phyloP scores from a whole-genome alignment of 306 rosid species.

The Medicago lupulina region DNA sequence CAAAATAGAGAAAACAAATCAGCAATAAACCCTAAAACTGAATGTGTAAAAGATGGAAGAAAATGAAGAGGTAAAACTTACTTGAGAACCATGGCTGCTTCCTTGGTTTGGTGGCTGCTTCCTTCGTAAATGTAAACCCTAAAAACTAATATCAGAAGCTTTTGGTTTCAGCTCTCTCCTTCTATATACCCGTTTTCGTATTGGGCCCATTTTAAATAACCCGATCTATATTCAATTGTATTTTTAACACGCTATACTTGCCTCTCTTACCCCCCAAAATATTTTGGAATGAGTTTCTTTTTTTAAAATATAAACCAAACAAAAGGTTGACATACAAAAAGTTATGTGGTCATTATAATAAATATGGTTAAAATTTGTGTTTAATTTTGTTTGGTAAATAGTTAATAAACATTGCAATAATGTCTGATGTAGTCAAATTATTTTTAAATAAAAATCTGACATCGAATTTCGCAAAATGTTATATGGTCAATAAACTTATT shows the following conservation, averaged over 20 bases:
- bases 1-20: not conserved
- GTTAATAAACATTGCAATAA: too few species aligned
- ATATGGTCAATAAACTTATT: too few species aligned
- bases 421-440: too few species aligned
- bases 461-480: too few species aligned
- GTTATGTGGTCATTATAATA: too few species aligned
- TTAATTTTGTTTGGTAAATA: too few species aligned
- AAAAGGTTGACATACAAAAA: too few species aligned
- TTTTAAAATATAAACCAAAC: too few species aligned
- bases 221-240: not conserved
- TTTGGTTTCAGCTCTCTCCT: constrained; percentile 23
- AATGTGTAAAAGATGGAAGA: not conserved
- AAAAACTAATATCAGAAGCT: not conserved
- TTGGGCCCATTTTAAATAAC: not conserved
- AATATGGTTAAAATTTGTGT: too few species aligned
- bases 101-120: constrained; percentile 4
- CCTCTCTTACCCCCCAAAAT: not conserved
- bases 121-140: constrained; percentile 51
- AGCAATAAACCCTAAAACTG: not conserved
- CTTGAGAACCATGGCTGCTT: constrained; percentile 87
- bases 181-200: constrained; percentile 36
- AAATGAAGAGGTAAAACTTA: constrained; percentile 31
- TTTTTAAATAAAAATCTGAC: too few species aligned
- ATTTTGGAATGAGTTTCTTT: too few species aligned
- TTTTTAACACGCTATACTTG: not conserved